These are phyloP conservation scores for Cyberlindnera veronae DNA, from an alignment of 805 yeast genomes.

Conservation along the genomic window DNA sequence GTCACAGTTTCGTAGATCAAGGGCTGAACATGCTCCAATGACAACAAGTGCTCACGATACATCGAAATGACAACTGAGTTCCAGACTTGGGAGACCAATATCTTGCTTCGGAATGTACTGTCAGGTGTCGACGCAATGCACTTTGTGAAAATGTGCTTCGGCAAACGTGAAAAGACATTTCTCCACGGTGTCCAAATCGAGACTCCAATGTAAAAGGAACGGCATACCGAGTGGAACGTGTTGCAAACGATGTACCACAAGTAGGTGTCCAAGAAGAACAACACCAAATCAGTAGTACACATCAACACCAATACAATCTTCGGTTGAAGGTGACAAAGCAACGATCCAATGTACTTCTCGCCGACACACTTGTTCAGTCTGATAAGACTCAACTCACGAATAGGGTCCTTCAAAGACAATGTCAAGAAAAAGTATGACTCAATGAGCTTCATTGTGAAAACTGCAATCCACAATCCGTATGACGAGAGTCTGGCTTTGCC, in stretches of 20 bases:
- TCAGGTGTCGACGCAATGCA: slow-evolving; percentile 61
- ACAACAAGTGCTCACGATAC: slow-evolving; percentile 98
- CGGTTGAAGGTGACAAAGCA: slow-evolving; percentile 56
- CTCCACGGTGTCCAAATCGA: slow-evolving; percentile 91
- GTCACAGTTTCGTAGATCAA: slow-evolving; percentile 89
- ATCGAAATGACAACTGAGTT: slow-evolving; percentile 96
- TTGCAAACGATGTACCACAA: slow-evolving; percentile 84
- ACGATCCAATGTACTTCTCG: slow-evolving; percentile 50
- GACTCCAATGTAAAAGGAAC: slow-evolving; percentile 71
- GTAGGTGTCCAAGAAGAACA: slow-evolving; percentile 79
- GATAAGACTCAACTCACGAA: slow-evolving; percentile 62
- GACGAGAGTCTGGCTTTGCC: slow-evolving; percentile 61
- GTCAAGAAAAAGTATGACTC: slow-evolving; percentile 81
- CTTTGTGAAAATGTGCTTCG: slow-evolving; percentile 72
- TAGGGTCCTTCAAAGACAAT: slow-evolving; percentile 67
- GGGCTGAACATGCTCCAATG: slow-evolving; percentile 97
- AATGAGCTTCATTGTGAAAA: slow-evolving; percentile 62
- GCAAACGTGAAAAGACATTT: slow-evolving; percentile 70
- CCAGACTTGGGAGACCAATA: slow-evolving; percentile 96
- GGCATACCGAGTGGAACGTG: slow-evolving; percentile 65
- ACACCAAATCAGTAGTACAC: slow-evolving; percentile 55
- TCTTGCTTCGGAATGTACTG: slow-evolving; percentile 94
- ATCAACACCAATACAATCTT: slow-evolving; percentile 50
- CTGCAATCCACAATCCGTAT: slow-evolving; percentile 63
- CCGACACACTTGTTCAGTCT: slow-evolving; percentile 56